These are phyloP conservation scores for Ottelia alismoides DNA, from an alignment of 106 monocot genomes.

Conservation along the genomic window DNA sequence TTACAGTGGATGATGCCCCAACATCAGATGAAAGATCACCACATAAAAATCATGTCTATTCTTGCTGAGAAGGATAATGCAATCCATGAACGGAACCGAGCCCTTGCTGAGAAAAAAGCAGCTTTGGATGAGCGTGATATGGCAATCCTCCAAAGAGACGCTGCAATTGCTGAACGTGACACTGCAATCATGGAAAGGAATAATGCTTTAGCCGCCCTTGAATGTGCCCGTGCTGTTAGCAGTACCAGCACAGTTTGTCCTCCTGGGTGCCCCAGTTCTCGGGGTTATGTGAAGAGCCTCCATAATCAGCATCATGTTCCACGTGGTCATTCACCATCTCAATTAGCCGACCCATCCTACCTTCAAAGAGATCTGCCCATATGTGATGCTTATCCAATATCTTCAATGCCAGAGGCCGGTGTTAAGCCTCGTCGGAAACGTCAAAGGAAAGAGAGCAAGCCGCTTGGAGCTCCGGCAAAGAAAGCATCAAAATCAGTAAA, in stretches of 20 bases:
- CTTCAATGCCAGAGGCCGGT: slow-evolving; percentile 19
- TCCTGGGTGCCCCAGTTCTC: slow-evolving; percentile 7
- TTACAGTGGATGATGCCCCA: slow-evolving; percentile 89
- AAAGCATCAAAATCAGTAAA: slow-evolving; percentile 16
- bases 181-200: slow-evolving; percentile 72
- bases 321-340: slow-evolving; percentile 18
- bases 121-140: slow-evolving; percentile 71
- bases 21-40: slow-evolving; percentile 63
- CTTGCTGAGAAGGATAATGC: slow-evolving; percentile 67
- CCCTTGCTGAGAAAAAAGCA: slow-evolving; percentile 69
- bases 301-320: slow-evolving; percentile 26
- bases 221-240: slow-evolving; percentile 26
- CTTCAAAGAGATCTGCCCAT: slow-evolving; percentile 40
- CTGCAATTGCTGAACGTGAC: slow-evolving; percentile 62
- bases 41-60: slow-evolving; percentile 37
- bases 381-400: slow-evolving; percentile 44
- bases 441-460: slow-evolving; percentile 23
- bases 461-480: slow-evolving; percentile 13
- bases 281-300: slow-evolving; percentile 11
- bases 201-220: slow-evolving; percentile 53
- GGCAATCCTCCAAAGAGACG: slow-evolving; percentile 63
- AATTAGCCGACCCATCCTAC: slow-evolving; percentile 32
- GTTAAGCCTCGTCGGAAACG: slow-evolving; percentile 11
- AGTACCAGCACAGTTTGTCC: slow-evolving; percentile 17
- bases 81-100: slow-evolving; percentile 56